Evolutionary conservation across 202 grass and related monocot genomes (phyloP).

Genomic region (Schoenoplectus tabernaemontani): DNA sequence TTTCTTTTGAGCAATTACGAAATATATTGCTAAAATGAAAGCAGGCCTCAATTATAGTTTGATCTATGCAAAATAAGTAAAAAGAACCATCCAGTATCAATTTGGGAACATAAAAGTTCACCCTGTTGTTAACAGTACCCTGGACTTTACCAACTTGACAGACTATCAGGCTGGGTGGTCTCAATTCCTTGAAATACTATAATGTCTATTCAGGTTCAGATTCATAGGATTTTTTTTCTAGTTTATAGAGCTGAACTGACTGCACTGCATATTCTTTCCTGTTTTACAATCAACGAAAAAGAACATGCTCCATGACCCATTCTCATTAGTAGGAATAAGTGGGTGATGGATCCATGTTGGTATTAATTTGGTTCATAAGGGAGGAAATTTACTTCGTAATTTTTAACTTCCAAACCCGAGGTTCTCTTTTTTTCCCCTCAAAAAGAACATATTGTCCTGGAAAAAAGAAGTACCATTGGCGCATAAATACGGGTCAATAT

Average conservation of each 20-base stretch:
- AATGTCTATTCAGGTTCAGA: not conserved
- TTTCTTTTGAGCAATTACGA: not conserved
- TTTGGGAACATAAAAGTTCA: not conserved
- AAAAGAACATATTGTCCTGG: not conserved
- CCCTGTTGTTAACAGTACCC: not conserved
- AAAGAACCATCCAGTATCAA: not conserved
- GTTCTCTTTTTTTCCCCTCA: not conserved
- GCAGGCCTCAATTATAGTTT: not conserved
- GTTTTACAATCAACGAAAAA: not conserved
- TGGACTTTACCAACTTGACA: not conserved
- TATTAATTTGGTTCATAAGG: not conserved
- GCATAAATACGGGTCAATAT: constrained; percentile 76
- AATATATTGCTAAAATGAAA: not conserved
- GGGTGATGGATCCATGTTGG: not conserved
- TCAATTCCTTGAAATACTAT: not conserved
- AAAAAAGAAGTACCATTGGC: constrained; percentile 54
- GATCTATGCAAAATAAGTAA: not conserved
- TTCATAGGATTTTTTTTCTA: not conserved
- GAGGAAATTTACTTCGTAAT: not conserved
- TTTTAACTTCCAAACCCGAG: not conserved
- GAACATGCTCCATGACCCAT: not conserved
- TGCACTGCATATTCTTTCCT: not conserved
- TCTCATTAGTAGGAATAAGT: not conserved
- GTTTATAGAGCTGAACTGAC: not conserved
- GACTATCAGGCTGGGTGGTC: not conserved